Conservation (phyloP, 495 filamentous ascomycete species). For the Aspergillus steynii region DNA sequence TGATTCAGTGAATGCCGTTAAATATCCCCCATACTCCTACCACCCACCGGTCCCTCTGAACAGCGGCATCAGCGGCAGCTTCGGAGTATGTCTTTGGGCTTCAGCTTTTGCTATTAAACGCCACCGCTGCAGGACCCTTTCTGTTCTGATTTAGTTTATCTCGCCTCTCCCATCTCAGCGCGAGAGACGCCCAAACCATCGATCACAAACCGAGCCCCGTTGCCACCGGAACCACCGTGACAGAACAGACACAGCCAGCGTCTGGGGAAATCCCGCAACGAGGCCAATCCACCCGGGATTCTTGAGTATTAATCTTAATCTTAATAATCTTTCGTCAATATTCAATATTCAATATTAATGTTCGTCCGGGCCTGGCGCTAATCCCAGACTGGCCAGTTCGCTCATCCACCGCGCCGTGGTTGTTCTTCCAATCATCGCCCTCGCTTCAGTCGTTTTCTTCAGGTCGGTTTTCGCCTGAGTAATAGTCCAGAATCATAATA, state of each 20-base stretch:
- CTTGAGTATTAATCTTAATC: background rate
- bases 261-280: slow-evolving; percentile 13
- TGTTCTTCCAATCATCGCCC: background rate
- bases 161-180: background rate
- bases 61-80: slow-evolving; percentile 22
- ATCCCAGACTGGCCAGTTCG: background rate
- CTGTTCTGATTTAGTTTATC: background rate
- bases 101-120: slow-evolving; percentile 9
- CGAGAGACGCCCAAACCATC: background rate
- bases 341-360: background rate
- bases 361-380: background rate
- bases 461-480: slow-evolving; percentile 9
- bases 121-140: slow-evolving; percentile 4
- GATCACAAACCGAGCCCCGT: background rate
- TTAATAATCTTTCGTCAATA: background rate
- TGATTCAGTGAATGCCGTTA: background rate
- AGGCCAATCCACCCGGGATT: background rate
- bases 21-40: background rate
- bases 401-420: background rate
- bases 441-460: background rate
- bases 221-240: slow-evolving; percentile 1
- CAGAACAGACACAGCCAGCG: background rate
- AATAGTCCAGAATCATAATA: slow-evolving; percentile 6
- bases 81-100: slow-evolving; percentile 3
- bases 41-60: background rate